phyloP scores from a whole-genome alignment of 257 asterid species.

The Paraleonurus japonicus region DNA sequence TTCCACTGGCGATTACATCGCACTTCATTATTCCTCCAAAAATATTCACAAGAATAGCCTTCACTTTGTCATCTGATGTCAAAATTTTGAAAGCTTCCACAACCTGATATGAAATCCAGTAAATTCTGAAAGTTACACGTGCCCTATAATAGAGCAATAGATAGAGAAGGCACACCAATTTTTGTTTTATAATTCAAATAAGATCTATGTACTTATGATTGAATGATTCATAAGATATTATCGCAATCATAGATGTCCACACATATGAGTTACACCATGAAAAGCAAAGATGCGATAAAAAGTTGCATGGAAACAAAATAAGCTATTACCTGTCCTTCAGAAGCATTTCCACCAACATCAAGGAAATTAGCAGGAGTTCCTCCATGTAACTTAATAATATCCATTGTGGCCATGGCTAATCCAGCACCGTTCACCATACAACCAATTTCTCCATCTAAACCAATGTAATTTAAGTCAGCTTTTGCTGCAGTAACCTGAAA shows the following conservation, averaged over 20 bases:
- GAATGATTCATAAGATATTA: neutral
- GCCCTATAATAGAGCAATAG: neutral
- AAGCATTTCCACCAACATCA: conserved; percentile 99
- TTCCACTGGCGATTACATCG: conserved; percentile 96
- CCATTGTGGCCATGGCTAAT: conserved; percentile 99
- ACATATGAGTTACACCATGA: neutral
- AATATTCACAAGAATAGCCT: conserved; percentile 93
- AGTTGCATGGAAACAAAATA: neutral
- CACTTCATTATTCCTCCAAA: conserved; percentile 99
- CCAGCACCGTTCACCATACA: conserved; percentile 99
- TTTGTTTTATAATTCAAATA: neutral
- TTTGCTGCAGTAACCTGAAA: conserved; percentile 93
- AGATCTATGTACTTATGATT: neutral
- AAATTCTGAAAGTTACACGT: neutral
- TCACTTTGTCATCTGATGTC: conserved; percentile 96
- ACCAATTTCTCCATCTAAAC: conserved; percentile 98
- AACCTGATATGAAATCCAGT: conserved; percentile 51
- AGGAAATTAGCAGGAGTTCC: conserved; percentile 99
- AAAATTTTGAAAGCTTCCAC: conserved; percentile 97
- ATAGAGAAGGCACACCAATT: neutral
- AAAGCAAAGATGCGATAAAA: neutral
- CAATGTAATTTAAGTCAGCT: conserved; percentile 97
- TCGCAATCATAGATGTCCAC: neutral
- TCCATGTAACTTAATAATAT: conserved; percentile 91
- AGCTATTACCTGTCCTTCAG: conserved; percentile 75